Evolutionary conservation across 495 filamentous ascomycete species (phyloP).

Genomic region (Penicillium pulvis): DNA sequence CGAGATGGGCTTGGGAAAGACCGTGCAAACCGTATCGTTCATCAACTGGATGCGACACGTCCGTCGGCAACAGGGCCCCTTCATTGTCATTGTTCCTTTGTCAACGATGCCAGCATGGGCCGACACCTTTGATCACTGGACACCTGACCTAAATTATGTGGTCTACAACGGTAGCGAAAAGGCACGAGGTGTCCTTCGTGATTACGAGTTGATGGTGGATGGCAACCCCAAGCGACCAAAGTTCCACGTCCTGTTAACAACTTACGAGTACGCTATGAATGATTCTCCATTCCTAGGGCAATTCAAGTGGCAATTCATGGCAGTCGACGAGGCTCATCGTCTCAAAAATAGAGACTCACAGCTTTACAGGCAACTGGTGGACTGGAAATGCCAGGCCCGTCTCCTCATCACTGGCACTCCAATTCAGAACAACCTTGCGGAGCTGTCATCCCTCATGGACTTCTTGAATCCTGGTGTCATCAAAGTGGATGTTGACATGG

Average conservation of each 20-base stretch:
- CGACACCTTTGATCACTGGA: conserved; percentile 96
- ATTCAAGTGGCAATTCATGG: conserved; percentile 97
- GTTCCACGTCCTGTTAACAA: conserved; percentile 94
- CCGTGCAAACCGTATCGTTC: conserved; percentile 95
- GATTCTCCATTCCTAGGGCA: conserved; percentile 77
- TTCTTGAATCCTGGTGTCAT: conserved; percentile 92
- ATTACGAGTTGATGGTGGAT: conserved; percentile 84
- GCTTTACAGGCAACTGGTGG: conserved; percentile 79
- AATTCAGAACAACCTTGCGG: conserved; percentile 93
- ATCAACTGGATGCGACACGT: conserved; percentile 98
- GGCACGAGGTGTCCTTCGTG: conserved; percentile 77
- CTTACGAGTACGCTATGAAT: conserved; percentile 88
- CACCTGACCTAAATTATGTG: conserved; percentile 94
- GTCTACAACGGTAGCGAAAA: conserved; percentile 89
- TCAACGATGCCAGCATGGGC: conserved; percentile 98
- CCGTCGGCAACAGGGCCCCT: conserved; percentile 86
- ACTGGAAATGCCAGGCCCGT: conserved; percentile 80
- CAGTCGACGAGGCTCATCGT: conserved; percentile 94
- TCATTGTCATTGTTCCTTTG: conserved; percentile 91
- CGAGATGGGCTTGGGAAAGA: conserved; percentile 99
- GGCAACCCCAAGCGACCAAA: conserved; percentile 81
- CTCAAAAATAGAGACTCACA: conserved; percentile 95
- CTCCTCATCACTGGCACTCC: conserved; percentile 96
- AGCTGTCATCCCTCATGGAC: conserved; percentile 88
- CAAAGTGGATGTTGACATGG: conserved; percentile 84